Percentiles rank a stretch among this genome's conserved stretches.
phyloP scores from a whole-genome alignment of 2,329 filamentous ascomycete species.

The Xylogone sp. region DNA sequence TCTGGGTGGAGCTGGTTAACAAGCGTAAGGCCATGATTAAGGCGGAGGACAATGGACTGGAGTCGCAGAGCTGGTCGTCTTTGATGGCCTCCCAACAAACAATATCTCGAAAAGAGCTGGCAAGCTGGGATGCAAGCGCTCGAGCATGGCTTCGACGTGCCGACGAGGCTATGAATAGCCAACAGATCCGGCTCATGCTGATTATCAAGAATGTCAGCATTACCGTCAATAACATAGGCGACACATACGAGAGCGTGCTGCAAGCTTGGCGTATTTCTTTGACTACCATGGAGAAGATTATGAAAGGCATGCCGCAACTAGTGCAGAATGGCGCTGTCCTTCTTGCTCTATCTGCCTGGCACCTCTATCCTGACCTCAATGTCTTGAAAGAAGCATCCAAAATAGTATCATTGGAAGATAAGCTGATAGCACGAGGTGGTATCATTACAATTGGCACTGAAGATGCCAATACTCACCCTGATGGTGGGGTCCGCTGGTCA shows the following conservation, averaged over 20 bases:
- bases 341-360: constrained; percentile 29
- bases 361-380: constrained; percentile 31
- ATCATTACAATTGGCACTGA: background rate
- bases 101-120: constrained; percentile 24
- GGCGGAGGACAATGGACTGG: too few relatives aligned
- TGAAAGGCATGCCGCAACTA: constrained; percentile 23
- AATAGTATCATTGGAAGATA: background rate
- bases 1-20: constrained; percentile 25
- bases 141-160: constrained; percentile 33
- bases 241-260: constrained; percentile 26
- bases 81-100: constrained; percentile 7
- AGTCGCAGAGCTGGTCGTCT: background rate
- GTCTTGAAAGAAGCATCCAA: background rate
- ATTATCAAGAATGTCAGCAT: constrained; percentile 27
- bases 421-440: background rate
- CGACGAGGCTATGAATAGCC: constrained; percentile 19
- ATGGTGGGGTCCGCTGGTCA: constrained; percentile 16
- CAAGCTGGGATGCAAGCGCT: constrained; percentile 34
- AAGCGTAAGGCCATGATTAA: constrained; percentile 13
- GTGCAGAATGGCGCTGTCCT: constrained; percentile 23
- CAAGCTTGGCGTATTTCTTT: constrained; percentile 25
- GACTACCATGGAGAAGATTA: constrained; percentile 23
- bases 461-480: background rate
- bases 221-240: constrained; percentile 16
- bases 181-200: constrained; percentile 25